Evolutionary conservation across 148 eudicot species (phyloP), one percentile per base, ranked within the genome.

Genomic region (Nepenthes gracilis): DNA sequence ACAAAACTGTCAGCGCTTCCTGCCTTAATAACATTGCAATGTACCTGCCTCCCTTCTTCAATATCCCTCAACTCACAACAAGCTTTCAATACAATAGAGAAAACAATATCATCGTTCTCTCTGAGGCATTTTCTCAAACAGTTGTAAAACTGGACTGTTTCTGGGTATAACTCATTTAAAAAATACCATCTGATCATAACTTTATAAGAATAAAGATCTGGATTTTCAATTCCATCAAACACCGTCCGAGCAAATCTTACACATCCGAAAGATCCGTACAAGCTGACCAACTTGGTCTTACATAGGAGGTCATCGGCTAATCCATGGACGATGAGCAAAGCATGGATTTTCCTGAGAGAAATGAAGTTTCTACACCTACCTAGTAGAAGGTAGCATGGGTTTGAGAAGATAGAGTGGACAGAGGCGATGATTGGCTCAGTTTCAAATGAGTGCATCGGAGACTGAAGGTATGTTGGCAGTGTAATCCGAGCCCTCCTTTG

Each of bases 131-230:
- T 75, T 75, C 77, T 75, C 92, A 81, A 63, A 75, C 82, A 67
- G 47, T 23, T 75, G 64, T 83, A 87, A 54, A 81, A 69, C 81
- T 37, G 37, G 67, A 90, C 64, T 23, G 81, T 69, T 12, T 83
- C 87, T 6, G 5, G 23, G 55, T 87, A 73, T 67, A 73, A 48
- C 12, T 85, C 85, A 67, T 78, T 81, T 68, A 87, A 54, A 58
- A 83, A 83, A 36, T 83, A 88, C 87, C 89, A 83, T 68, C 96
- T 85, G 37, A 88, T 74, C 96, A 88, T 85, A 65, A 72, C 86
- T 74, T 85, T 88, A 67, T 58, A 85, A 0, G 82, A 70, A 59
- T 61, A 80, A 36, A 81, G 48, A 76, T 88, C 85, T 11, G 92
- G 89, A 64, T 67, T 35, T 0, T 77, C 71, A 37, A 88, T 83